Evolutionary conservation across 192 early-diverging fungal genomes (phyloP).

Genomic region (Coemansia sp.): DNA sequence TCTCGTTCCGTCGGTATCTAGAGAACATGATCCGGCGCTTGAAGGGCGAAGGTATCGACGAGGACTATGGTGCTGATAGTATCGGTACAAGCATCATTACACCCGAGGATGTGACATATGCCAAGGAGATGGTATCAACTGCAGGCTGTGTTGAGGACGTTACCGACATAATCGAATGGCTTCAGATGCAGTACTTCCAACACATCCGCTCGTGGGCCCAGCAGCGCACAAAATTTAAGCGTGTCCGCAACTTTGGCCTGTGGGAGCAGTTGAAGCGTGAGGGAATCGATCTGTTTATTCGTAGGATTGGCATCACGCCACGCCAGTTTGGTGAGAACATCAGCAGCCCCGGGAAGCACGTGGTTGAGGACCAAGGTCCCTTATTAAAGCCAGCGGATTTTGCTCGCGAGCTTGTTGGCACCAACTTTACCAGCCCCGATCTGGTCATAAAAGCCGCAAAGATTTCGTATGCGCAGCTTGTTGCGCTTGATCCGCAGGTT

Average conservation of each 20-base stretch:
- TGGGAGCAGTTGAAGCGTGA: constrained; percentile 42
- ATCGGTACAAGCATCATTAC: constrained; percentile 5
- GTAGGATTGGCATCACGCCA: constrained; percentile 58
- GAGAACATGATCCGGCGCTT: constrained; percentile 53
- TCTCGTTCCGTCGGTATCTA: constrained; percentile 62
- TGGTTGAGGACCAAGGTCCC: constrained; percentile 1
- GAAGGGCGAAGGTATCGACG: constrained; percentile 41
- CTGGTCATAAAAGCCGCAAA: constrained; percentile 58
- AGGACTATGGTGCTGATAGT: constrained; percentile 1
- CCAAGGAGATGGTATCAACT: constrained; percentile 20
- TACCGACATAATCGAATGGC: constrained; percentile 63
- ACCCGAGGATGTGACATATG: constrained; percentile 24
- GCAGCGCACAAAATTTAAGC: constrained; percentile 32
- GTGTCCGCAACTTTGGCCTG: constrained; percentile 43
- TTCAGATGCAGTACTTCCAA: constrained; percentile 60
- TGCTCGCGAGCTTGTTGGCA: constrained; percentile 29
- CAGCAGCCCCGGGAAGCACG: constrained; percentile 52
- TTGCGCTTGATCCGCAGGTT: constrained; percentile 80
- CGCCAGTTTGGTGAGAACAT: constrained; percentile 65
- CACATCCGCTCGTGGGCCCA: constrained; percentile 29
- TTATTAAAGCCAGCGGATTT: constrained; percentile 22
- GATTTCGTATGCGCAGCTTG: constrained; percentile 70
- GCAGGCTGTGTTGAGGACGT: constrained; percentile 62
- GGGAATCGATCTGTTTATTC: constrained; percentile 48
- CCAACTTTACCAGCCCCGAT: constrained; percentile 28